Evolutionary conservation across 2,329 filamentous ascomycete genomes (phyloP).

Genomic region (Pseudocercospora eumusae): DNA sequence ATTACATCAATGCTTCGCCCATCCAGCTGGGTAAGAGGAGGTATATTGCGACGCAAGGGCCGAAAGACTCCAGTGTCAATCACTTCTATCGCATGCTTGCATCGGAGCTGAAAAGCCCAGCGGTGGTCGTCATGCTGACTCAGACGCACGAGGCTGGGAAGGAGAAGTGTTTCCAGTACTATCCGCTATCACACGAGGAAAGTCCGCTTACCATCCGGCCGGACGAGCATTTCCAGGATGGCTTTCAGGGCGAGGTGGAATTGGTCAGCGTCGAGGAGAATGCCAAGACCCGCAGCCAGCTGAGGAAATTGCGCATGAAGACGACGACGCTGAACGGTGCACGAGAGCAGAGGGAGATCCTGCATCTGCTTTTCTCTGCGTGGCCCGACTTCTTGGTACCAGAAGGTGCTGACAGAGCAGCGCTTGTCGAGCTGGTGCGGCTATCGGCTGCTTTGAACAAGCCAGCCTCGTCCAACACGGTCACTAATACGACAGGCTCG

Average conservation of each 20-base stretch:
- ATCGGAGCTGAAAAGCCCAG: conserved; percentile 58
- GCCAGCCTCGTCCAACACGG: conserved; percentile 28
- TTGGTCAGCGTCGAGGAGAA: conserved; percentile 60
- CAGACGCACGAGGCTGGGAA: conserved; percentile 75
- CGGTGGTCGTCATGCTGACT: conserved; percentile 92
- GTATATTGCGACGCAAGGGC: conserved; percentile 90
- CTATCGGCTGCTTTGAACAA: conserved; percentile 62
- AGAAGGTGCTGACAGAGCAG: conserved; percentile 64
- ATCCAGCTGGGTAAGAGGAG: conserved; percentile 51
- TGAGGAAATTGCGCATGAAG: conserved; percentile 68
- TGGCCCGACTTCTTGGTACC: conserved; percentile 94
- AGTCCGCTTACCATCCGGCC: conserved; percentile 32
- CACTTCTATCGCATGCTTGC: conserved; percentile 95
- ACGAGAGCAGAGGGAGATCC: conserved; percentile 64
- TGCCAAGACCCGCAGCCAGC: conserved; percentile 61
- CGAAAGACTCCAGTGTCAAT: conserved; percentile 71
- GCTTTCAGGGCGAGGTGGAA: conserved; percentile 67
- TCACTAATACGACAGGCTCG: conserved; percentile 21
- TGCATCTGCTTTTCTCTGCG: conserved; percentile 80
- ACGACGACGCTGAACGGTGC: conserved; percentile 39
- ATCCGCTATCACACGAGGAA: conserved; percentile 45
- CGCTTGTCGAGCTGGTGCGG: conserved; percentile 68
- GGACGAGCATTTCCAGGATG: conserved; percentile 40
- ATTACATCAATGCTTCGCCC: conserved; percentile 57
- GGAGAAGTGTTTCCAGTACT: conserved; percentile 90